Conservation (phyloP, 1,284 basidiomycete genomes). For the Lentinula novae-zelandiae region DNA sequence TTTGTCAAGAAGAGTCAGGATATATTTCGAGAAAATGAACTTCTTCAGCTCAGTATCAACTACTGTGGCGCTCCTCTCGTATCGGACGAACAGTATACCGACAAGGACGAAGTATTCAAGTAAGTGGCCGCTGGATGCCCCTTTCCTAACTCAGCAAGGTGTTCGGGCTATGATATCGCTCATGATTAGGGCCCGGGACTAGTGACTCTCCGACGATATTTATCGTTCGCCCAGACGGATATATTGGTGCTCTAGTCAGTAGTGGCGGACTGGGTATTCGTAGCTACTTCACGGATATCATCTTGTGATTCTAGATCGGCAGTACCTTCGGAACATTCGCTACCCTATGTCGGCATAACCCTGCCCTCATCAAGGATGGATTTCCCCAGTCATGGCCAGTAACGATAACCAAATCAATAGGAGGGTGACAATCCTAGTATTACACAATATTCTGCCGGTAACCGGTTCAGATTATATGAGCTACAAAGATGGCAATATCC, state of each 20-base stretch:
- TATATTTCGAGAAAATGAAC: slow-evolving; percentile 9
- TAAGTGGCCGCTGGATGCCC: slow-evolving; percentile 26
- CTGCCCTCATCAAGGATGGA: too few species aligned
- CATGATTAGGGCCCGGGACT: neutral
- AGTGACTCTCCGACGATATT: neutral
- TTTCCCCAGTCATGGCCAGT: too few species aligned
- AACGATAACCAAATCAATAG: too few species aligned
- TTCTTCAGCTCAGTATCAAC: slow-evolving; percentile 27
- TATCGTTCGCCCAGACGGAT: slow-evolving; percentile 23
- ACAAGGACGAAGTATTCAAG: neutral
- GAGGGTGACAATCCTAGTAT: too few species aligned
- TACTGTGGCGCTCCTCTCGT: slow-evolving; percentile 27
- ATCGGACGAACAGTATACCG: slow-evolving; percentile 6
- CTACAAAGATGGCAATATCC: too few species aligned
- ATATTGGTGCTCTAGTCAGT: slow-evolving; percentile 1
- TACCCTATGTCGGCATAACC: too few species aligned
- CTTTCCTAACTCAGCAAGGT: slow-evolving; percentile 17
- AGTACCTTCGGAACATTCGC: too few species aligned
- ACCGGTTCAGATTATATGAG: too few species aligned
- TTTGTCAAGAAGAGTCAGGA: slow-evolving; percentile 8
- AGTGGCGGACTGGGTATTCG: neutral
- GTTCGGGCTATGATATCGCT: slow-evolving; percentile 1
- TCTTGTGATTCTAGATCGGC: neutral
- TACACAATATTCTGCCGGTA: too few species aligned
- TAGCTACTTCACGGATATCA: neutral